These are phyloP conservation scores for Syzygium jambos DNA, from an alignment of 345 rosid species.

Conservation along the genomic window DNA sequence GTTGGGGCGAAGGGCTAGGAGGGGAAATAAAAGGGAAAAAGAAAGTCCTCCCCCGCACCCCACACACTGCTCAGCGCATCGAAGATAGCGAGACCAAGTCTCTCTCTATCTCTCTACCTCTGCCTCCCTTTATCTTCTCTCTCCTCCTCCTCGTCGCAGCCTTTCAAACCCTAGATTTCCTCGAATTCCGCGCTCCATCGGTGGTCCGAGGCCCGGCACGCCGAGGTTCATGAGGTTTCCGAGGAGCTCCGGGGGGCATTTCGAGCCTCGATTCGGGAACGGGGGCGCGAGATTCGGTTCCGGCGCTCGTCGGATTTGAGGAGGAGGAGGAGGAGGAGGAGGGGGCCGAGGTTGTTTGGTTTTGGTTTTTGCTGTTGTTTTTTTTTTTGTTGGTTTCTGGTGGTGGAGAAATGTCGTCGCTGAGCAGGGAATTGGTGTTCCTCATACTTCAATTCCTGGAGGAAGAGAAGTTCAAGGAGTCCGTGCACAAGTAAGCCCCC, in stretches of 20 bases:
- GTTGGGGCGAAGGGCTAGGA: neutral
- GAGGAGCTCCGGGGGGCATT: neutral
- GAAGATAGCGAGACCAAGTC: constrained; percentile 78
- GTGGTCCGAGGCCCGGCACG: neutral
- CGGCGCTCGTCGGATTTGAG: neutral
- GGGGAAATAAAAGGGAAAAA: constrained; percentile 11
- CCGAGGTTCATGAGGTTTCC: neutral
- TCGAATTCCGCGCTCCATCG: constrained; percentile 17
- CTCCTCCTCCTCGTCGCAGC: constrained; percentile 32
- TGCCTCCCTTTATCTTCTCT: constrained; percentile 26
- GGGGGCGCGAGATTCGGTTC: constrained; percentile 1
- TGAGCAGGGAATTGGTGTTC: constrained; percentile 87
- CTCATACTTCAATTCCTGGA: constrained; percentile 92
- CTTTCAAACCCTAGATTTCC: constrained; percentile 75
- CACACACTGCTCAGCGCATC: constrained; percentile 55
- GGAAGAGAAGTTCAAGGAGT: constrained; percentile 83
- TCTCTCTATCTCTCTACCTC: constrained; percentile 21
- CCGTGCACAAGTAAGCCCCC: constrained; percentile 63
- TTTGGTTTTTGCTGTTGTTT: neutral
- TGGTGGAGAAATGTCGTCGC: constrained; percentile 43
- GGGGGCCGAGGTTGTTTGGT: neutral
- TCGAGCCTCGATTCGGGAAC: constrained; percentile 2
- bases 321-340: neutral
- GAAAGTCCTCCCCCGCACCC: neutral
- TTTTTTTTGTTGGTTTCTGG: neutral